Evolutionary conservation across 2,329 filamentous ascomycete species (phyloP), one percentile per base, ranked within the genome.

Genomic region (Tricladium varicosporioides): DNA sequence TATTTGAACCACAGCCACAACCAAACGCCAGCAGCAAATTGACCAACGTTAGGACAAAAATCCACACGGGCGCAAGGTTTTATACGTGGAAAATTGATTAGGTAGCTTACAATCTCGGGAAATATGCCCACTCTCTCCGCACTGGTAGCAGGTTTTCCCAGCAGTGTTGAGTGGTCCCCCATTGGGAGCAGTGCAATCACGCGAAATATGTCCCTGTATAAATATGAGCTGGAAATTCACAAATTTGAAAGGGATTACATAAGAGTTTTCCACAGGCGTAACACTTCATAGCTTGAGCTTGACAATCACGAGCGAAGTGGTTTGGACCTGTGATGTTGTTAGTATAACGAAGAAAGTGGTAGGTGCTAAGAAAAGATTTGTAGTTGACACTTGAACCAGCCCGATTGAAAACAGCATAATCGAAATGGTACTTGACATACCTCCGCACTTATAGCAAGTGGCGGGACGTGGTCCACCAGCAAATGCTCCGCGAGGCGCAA

Each of bases 121-220:
- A 75, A 97, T 97, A 77, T 97, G 93, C 53, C 94, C 94, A 57
- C 92, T 86, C 79, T 97, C 90, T 65, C 93, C 91, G 73, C 94
- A 99, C 75, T 92, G 89, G 80, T 99, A 99, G 85, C 94, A 99
- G 63, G 92, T 96, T 86, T 97, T 99, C 72, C 93, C 93, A 62
- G 91, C 91, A 63, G 91, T 95, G 83, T 94, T 97, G 65, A 97
- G 82, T 48, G 93, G 92, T 19, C 94, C 94, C 56, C 94, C 94
- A 74, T 97, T 97, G 63, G 94, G 93, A 60, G 93, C 91, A 48
- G 92, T 96, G 82, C 94, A 99, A 76, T 99, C 94, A 11, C 61
- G 58, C 46, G 18, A 31, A 16, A 32, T 13, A 27, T 27, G 22
- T 3, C 22, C 22, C 22, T 27, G 7, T 27, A 27, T 27, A 27